Evolutionary conservation across 176 grass and related monocot species (phyloP), one percentile per base, ranked within the genome.

Genomic region (Stipa capillata): DNA sequence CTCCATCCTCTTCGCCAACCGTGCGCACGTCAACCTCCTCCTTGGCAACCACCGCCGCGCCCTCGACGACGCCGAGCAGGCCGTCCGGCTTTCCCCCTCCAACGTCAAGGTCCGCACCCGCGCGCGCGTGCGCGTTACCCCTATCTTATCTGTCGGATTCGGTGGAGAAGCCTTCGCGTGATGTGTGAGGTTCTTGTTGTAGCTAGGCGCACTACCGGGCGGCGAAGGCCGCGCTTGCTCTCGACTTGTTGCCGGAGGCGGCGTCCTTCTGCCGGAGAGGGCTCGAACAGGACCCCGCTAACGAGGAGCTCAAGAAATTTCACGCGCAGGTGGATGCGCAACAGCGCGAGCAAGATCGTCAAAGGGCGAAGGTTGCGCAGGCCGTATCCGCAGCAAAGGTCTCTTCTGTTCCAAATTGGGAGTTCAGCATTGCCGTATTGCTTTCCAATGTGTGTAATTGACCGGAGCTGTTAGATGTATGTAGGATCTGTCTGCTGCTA

Each of bases 1-100:
- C 53, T 98, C 92, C 24, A 35, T 94, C 65, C 85, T 98, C 58
- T 98, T 94, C 87, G 82, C 96, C 61, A 95, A 98, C 56, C 92
- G 92, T 59, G 78, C 92, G 63, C 96, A 93, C 74, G 92, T 89
- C 62, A 92, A 94, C 79, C 85, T 94, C 69, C 90, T 98, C 43
- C 85, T 98, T 58, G 96, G 88, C 65, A 98, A 98, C 81, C 71
- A 91, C 54, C 84, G 96, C 47, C 80, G 85, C 34, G 83, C 92
- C 25, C 74, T 98, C 59, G 77, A 67, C 25, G 96, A 98, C 83
- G 83, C 90, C 13, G 81, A 89, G 64, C 90, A 94, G 44, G 96
- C 90, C 65, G 50, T 93, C 31, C 85, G 75, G 23, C 66, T 93
- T 47, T 93, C 59, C 29, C 81, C 92, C 9, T 82, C 91, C 47